Evolutionary conservation across 169 alveolate genomes (phyloP).

Genomic region (Babesia ovis): DNA sequence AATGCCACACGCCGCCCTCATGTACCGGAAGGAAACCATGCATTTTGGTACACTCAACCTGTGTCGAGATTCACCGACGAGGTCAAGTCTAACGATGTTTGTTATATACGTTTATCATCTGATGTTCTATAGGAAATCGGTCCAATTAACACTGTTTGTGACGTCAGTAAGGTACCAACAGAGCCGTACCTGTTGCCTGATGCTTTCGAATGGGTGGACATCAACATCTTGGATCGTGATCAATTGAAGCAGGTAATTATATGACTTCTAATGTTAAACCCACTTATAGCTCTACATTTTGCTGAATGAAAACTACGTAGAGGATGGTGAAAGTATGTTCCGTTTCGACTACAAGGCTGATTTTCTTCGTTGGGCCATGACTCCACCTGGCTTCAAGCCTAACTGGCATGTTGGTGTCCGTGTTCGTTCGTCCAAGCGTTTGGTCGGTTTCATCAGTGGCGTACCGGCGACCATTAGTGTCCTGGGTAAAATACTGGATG

Average conservation of each 20-base stretch:
- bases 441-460: conserved; percentile 94
- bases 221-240: conserved; percentile 84
- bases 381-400: conserved; percentile 86
- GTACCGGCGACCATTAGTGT: conserved; percentile 89
- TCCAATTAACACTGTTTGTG: conserved; percentile 33
- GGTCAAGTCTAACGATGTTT: conserved; percentile 58
- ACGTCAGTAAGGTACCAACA: background rate
- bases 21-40: conserved; percentile 69
- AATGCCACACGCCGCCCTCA: background rate
- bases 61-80: conserved; percentile 87
- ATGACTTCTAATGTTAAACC: background rate
- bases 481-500: conserved; percentile 74
- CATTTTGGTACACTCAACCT: conserved; percentile 96
- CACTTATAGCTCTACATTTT: conserved; percentile 80
- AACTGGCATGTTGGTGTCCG: conserved; percentile 94
- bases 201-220: conserved; percentile 91
- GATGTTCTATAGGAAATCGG: conserved; percentile 41
- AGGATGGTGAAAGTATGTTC: conserved; percentile 95
- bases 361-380: conserved; percentile 94
- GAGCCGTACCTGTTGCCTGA: conserved; percentile 79
- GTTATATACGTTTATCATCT: background rate
- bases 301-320: conserved; percentile 94
- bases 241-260: conserved; percentile 59
- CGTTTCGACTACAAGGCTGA: conserved; percentile 95
- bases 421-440: conserved; percentile 66